A percentile compares a stretch with the other conserved stretches of the same genome.
Conservation (phyloP, 2,329 filamentous ascomycete species). For the Penicillium corylophilum region DNA sequence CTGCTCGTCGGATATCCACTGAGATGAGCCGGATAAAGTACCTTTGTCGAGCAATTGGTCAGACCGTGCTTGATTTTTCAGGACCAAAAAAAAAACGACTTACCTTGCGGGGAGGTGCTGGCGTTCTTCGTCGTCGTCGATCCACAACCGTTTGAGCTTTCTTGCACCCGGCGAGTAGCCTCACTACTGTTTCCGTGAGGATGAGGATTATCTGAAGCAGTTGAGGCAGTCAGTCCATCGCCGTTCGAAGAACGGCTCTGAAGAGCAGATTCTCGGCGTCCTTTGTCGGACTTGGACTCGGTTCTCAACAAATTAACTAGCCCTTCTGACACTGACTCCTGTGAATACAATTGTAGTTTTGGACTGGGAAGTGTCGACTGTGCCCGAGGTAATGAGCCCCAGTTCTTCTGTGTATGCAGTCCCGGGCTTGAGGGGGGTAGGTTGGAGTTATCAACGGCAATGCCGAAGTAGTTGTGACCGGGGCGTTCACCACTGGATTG, state of each 20-base stretch:
- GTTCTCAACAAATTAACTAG: slow-evolving; percentile 67
- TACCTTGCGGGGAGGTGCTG: slow-evolving; percentile 10
- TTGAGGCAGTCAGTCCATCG: slow-evolving; percentile 3
- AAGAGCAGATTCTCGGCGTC: slow-evolving; percentile 18
- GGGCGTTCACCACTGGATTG: slow-evolving; percentile 30
- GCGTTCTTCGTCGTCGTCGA: slow-evolving; percentile 1
- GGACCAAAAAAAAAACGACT: not conserved
- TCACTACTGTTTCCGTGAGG: not conserved
- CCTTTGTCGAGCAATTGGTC: not conserved
- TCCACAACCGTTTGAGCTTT: not conserved
- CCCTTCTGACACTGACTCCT: slow-evolving; percentile 78
- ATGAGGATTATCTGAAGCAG: slow-evolving; percentile 4
- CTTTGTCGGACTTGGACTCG: slow-evolving; percentile 21
- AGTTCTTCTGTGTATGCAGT: slow-evolving; percentile 66
- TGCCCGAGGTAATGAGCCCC: slow-evolving; percentile 68
- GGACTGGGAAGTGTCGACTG: slow-evolving; percentile 63
- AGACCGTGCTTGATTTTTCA: not conserved
- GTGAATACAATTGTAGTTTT: slow-evolving; percentile 32
- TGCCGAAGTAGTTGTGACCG: slow-evolving; percentile 86
- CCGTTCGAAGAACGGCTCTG: slow-evolving; percentile 20
- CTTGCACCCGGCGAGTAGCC: slow-evolving; percentile 1
- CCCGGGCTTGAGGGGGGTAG: slow-evolving; percentile 61
- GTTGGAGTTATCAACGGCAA: slow-evolving; percentile 64
- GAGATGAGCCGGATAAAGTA: slow-evolving; percentile 9
- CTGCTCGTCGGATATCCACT: slow-evolving; percentile 51